Conservation (phyloP, 106 monocot species). For the Apostasia shenzhenica region DNA sequence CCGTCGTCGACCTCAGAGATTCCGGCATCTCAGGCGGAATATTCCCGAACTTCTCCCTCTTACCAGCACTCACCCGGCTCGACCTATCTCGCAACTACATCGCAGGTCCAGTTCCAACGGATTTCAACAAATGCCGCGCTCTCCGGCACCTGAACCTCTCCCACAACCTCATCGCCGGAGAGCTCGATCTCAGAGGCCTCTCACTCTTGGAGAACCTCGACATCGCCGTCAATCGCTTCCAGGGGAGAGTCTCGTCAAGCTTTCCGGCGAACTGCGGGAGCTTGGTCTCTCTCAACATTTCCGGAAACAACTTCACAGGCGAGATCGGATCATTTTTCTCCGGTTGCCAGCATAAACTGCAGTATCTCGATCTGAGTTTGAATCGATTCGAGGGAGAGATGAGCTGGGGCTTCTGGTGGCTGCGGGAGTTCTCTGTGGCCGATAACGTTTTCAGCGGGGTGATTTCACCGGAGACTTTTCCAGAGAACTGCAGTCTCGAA, state of each 20-base stretch:
- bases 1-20: conserved; percentile 33
- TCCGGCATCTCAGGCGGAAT: conserved; percentile 46
- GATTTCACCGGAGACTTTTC: conserved; percentile 25
- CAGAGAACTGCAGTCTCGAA: conserved; percentile 30
- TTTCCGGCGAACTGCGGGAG: conserved; percentile 48
- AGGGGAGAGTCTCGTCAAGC: conserved; percentile 23
- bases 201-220: conserved; percentile 40
- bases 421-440: conserved; percentile 35
- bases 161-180: conserved; percentile 53
- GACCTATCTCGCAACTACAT: conserved; percentile 72
- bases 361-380: conserved; percentile 54
- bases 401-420: conserved; percentile 32
- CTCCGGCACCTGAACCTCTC: conserved; percentile 68
- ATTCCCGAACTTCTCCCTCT: conserved; percentile 42
- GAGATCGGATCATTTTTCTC: conserved; percentile 34
- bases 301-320: conserved; percentile 64
- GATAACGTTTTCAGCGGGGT: conserved; percentile 57
- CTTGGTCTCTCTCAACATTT: conserved; percentile 53
- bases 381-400: conserved; percentile 52
- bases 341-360: conserved; percentile 33
- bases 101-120: conserved; percentile 27
- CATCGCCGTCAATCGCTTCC: conserved; percentile 51
- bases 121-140: conserved; percentile 37
- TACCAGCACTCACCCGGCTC: conserved; percentile 48
- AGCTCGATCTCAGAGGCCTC: conserved; percentile 44